Evolutionary conservation across 371 early-diverging fungal species (phyloP).

Genomic region (Mucor velutinosus): DNA sequence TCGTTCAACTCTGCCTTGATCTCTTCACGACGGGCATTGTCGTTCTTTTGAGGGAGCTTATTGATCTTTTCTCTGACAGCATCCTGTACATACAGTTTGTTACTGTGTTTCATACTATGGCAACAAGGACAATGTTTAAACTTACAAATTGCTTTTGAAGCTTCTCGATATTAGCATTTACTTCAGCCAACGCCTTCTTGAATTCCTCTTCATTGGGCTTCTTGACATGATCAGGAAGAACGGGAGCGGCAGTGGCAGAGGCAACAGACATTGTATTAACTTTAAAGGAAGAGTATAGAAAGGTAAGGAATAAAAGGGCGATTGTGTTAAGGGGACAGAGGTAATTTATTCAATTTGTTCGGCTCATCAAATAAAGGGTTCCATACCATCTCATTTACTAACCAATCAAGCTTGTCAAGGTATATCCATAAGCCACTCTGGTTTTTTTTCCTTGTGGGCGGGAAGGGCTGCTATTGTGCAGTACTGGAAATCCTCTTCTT

Average conservation of each 20-base stretch:
- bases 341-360: not conserved
- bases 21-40: constrained; percentile 55
- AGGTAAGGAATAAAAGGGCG: constrained; percentile 11
- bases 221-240: constrained; percentile 43
- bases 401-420: constrained; percentile 14
- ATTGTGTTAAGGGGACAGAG: not conserved
- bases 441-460: constrained; percentile 6
- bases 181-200: constrained; percentile 50
- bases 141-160: constrained; percentile 61
- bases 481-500: not conserved
- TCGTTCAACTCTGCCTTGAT: constrained; percentile 64
- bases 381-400: not conserved
- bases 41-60: constrained; percentile 41
- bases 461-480: not conserved
- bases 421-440: constrained; percentile 19
- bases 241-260: constrained; percentile 25
- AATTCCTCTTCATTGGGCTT: constrained; percentile 57
- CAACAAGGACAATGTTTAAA: constrained; percentile 2
- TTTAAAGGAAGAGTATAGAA: not conserved
- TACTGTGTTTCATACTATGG: not conserved
- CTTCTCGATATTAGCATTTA: constrained; percentile 59
- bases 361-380: not conserved
- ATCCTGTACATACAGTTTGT: constrained; percentile 39
- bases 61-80: constrained; percentile 64
- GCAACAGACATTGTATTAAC: not conserved